Percentiles rank a stretch among this genome's conserved stretches.
Evolutionary conservation across 192 early-diverging fungal genomes (phyloP).

Genomic region (Thoreauomyces humboldtii): DNA sequence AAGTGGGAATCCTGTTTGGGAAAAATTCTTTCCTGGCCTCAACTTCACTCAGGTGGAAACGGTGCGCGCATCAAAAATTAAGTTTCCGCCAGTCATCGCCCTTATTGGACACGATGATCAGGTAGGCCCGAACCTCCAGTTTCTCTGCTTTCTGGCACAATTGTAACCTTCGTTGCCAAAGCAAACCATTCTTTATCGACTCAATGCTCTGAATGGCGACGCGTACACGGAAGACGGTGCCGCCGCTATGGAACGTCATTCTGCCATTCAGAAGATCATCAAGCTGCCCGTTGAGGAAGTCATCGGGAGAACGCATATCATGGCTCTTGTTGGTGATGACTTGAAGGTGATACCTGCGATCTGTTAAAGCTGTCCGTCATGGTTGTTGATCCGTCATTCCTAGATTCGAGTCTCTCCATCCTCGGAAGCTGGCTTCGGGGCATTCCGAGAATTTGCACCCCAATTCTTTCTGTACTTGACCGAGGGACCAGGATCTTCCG

Average conservation of each 20-base stretch:
- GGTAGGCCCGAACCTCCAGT: conserved; percentile 15
- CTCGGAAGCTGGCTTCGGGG: conserved; percentile 45
- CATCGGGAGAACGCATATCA: conserved; percentile 14
- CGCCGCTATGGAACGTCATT: background rate
- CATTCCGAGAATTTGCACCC: conserved; percentile 54
- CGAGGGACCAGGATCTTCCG: conserved; percentile 35
- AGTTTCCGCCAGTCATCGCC: conserved; percentile 71
- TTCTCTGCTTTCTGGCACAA: too few species aligned
- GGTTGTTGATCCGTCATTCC: too few species aligned
- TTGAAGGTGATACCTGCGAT: conserved; percentile 12
- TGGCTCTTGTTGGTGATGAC: conserved; percentile 37
- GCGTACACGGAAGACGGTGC: conserved; percentile 33
- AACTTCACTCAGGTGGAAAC: conserved; percentile 42
- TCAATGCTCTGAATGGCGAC: conserved; percentile 69
- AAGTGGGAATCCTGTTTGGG: conserved; percentile 79
- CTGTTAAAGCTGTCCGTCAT: too few species aligned
- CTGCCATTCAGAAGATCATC: conserved; percentile 19
- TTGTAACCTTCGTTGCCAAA: background rate
- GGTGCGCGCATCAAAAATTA: conserved; percentile 60
- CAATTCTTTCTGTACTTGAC: conserved; percentile 67
- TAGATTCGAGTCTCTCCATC: conserved; percentile 49
- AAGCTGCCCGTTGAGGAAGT: conserved; percentile 31
- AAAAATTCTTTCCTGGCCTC: conserved; percentile 51
- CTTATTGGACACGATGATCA: conserved; percentile 50
- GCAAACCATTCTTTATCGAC: conserved; percentile 16